Evolutionary conservation across 495 filamentous ascomycete species (phyloP).

Genomic region (Penicillium cinerascens): DNA sequence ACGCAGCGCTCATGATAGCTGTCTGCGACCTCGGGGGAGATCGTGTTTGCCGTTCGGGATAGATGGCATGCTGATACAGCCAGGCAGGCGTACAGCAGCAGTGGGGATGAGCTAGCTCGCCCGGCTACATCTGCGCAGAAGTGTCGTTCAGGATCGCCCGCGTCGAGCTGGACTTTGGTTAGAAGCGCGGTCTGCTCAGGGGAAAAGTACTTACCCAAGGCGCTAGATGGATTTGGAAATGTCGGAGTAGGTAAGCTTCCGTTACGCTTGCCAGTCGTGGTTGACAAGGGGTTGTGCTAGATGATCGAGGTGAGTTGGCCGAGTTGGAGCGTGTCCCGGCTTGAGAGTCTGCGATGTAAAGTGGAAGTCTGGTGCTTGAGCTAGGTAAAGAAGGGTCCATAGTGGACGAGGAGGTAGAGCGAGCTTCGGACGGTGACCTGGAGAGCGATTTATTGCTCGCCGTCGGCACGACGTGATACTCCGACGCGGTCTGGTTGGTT

Average conservation of each 20-base stretch:
- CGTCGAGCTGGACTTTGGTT: conserved; percentile 29
- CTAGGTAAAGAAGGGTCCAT: conserved; percentile 21
- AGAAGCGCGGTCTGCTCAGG: not conserved
- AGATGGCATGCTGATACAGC: conserved; percentile 43
- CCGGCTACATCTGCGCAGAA: conserved; percentile 36
- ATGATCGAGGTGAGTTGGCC: conserved; percentile 16
- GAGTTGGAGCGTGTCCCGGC: conserved; percentile 18
- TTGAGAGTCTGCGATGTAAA: conserved; percentile 14
- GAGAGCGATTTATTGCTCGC: conserved; percentile 14
- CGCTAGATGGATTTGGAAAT: conserved; percentile 37
- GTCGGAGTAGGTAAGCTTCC: conserved; percentile 40
- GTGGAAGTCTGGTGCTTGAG: conserved; percentile 10
- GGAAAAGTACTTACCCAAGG: conserved; percentile 30
- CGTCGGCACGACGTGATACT: conserved; percentile 35
- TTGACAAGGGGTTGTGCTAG: conserved; percentile 17
- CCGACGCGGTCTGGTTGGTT: conserved; percentile 39
- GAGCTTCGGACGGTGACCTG: conserved; percentile 27
- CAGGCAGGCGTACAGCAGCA: conserved; percentile 39
- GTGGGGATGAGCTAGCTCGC: conserved; percentile 31
- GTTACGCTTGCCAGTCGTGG: conserved; percentile 32
- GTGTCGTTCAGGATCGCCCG: conserved; percentile 35
- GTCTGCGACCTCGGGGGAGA: conserved; percentile 35
- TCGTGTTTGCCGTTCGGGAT: conserved; percentile 31
- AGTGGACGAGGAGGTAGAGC: conserved; percentile 25
- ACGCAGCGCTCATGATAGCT: conserved; percentile 43